Evolutionary conservation across 2,329 filamentous ascomycete species (phyloP), one percentile per base, ranked within the genome.

Genomic region (Neopestalotiopsis sp.): DNA sequence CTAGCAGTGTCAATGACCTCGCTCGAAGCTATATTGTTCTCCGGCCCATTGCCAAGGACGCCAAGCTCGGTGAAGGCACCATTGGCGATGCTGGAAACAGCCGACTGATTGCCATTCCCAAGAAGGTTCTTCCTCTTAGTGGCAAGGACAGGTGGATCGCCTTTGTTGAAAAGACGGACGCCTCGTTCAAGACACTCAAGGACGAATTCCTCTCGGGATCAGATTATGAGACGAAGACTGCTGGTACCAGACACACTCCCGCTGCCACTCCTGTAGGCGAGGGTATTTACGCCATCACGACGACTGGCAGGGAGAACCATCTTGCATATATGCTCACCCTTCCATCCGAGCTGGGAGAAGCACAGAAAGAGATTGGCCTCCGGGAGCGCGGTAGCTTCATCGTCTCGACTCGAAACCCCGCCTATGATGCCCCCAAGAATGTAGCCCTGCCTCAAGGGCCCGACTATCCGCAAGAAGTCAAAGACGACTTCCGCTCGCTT

Each of bases 221-320:
- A 1, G 89, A 92, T 12, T 95, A 97, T 77, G 85, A 89, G 65
- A 97, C 94, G 7, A 91, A 94, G 81, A 95, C 94, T 0, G 83
- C 81, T 2, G 93, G 94, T 1, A 88, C 87, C 14, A 88, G 92
- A 13, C 89, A 91, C 65, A 86, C 84, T 0, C 90, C 93, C 0
- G 89, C 92, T 1, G 91, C 92, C 1, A 91, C 88, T 0, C 92
- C 93, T 0, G 85, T 94, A n/a, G 94, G 90, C 0, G 94, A 97
- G 78, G 95, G 94, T 0, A 89, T 97, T 0, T 97, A 97, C 74
- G 92, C 91, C 0, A 90, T 97, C 66, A 94, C 91, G 0, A 89
- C 87, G 2, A 93, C 91, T 0, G 90, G 89, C 1, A 84, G 90
- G 0, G 88, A 92, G 62, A 93, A 90, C 1, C 94, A 97, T 74